Evolutionary conservation across 768 basidiomycete genomes (phyloP), one percentile per base, ranked within the genome.

Genomic region (Lentinus brumalis): DNA sequence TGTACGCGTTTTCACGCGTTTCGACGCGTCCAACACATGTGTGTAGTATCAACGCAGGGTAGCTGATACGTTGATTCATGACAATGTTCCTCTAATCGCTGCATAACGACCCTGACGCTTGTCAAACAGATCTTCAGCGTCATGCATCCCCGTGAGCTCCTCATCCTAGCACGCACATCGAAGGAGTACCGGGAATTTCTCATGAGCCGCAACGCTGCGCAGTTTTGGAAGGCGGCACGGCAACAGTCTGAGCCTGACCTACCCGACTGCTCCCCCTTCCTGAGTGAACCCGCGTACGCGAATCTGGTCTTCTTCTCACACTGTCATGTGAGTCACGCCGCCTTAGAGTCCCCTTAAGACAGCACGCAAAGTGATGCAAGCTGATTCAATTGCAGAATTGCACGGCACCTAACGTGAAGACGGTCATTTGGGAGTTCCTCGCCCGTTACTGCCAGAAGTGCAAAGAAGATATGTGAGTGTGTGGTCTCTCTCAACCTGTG

Each of bases 221-320:
- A 4, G 15, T 14, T 61, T 11, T 65, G 64, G 64, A 57, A 49
- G 56, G 50, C 31, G 8, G 21, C 56, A 14, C 31, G 59, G 11
- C 12, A 44, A n/a, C 56, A 60, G 26, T 38, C 62, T 21, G 30
- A 46, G 10, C 3, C 35, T 35, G 60, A 30, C 40, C 49, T 65
- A 7, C 64, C 64, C 5, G 50, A 61, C 1, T 62, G 60, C 32
- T 60, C 64, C 4, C 40, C 51, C 3, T 32, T 53, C 31, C 39
- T 65, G 21, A 45, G 52, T 38, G 64, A 65, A 50, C 56, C 56
- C 1, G 55, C n/a, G 32, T 65, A 65, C 39, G 64, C 64, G 21
- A 57, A 58, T 30, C 59, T 65, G 11, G 41, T 41, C 15, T 65
- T 62, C 52, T 53, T 32, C 35, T 16, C 53, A 4, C 41, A 58